Evolutionary conservation across 768 basidiomycete genomes (phyloP).

Genomic region (Clitopilus passeckerianus): DNA sequence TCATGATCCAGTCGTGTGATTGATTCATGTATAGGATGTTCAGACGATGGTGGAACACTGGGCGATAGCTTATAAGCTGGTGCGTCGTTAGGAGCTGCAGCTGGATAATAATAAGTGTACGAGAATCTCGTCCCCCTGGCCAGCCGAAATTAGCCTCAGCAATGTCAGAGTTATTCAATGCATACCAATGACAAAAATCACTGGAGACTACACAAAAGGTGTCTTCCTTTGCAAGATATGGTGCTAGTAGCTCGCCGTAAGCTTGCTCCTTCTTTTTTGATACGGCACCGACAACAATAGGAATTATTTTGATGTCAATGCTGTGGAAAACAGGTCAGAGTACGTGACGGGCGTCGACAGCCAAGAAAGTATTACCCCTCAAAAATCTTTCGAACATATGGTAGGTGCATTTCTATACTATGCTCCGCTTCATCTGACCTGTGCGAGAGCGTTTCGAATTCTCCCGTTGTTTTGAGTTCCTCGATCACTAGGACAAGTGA

Average conservation of each 20-base stretch:
- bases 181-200: conserved; percentile 97
- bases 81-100: conserved; percentile 41
- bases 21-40: conserved; percentile 75
- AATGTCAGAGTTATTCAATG: not conserved
- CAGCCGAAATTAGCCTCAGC: not conserved
- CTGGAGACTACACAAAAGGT: conserved; percentile 91
- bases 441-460: conserved; percentile 65
- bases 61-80: conserved; percentile 49
- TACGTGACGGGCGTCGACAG: conserved; percentile 30
- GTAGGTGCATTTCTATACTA: conserved; percentile 97
- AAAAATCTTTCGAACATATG: conserved; percentile 83
- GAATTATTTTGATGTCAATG: conserved; percentile 73
- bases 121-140: conserved; percentile 78
- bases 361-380: conserved; percentile 45
- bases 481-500: conserved; percentile 46
- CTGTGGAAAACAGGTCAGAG: too few species aligned
- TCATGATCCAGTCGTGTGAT: conserved; percentile 84
- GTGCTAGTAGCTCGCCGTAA: conserved; percentile 72
- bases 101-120: conserved; percentile 85
- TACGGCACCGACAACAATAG: conserved; percentile 85
- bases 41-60: conserved; percentile 28
- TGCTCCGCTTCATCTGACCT: conserved; percentile 90
- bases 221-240: conserved; percentile 70
- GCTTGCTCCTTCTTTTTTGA: conserved; percentile 49
- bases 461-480: conserved; percentile 57